Evolutionary conservation across 1,284 basidiomycete species (phyloP), one percentile per base, ranked within the genome.

Genomic region (Inonotus obliquus): DNA sequence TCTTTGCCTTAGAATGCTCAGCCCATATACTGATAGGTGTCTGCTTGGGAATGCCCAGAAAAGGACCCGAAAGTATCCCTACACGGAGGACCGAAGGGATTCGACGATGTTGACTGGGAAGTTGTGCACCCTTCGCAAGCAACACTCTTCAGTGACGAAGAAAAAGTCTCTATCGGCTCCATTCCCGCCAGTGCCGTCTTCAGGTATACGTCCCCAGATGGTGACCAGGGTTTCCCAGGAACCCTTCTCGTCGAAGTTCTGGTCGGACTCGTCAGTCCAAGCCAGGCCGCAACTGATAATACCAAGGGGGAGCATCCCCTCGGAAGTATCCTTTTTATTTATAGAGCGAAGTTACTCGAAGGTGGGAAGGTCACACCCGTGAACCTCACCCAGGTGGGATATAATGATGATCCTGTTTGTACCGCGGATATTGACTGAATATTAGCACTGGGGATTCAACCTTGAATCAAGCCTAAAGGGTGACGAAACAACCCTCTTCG

Each of bases 371-470:
- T 90, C 4, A 89, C 87, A 7, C 86, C 88, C 0, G 76, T 90
- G 61, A 91, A 91, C 68, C 70, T 90, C 13, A 89, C 88, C 4
- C 87, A 89, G 79, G 87, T 87, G 65, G 71, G 19, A 11, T 61
- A 5, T 32, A 19, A 51, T 2, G 45, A 23, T 5, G 19, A 11
- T 10, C 49, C 27, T 11, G 21, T 32, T 49, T 21, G 39, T 49
- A 44, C 54, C 32, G 35, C 10, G 25, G n/a, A 25, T 32, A 29
- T 45, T 37, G 58, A 35, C 65, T 27, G 32, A 9, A 32, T 14
- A 2, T 61, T 45, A 89, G 85, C 88, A 90, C 69, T 90, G 87
- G 87, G 89, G 88, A 35, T 91, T 90, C 77, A 90, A 91, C 68
- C 80, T 91, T 11, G 84, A 88, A 51, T 87, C 85, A 1, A 88